Percentiles rank a stretch among this genome's conserved stretches.
Evolutionary conservation across 83 land plant genomes (phyloP).

Genomic region (Diphasiastrum complanatum): DNA sequence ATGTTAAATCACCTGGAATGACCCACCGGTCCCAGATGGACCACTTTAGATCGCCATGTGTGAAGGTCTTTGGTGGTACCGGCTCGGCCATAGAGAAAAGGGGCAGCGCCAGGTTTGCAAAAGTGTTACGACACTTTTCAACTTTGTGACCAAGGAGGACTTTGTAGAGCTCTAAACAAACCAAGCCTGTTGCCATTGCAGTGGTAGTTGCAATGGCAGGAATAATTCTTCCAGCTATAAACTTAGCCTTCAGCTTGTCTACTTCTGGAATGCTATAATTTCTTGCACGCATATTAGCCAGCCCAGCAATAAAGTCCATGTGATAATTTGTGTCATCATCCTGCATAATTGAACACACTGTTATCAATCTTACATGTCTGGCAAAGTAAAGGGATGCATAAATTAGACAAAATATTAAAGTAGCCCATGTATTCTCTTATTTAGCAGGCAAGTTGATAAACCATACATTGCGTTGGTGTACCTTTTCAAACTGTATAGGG

Average conservation of each 20-base stretch:
- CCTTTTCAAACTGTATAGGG: constrained; percentile 96
- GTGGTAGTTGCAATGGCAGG: constrained; percentile 97
- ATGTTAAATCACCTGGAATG: constrained; percentile 52
- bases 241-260: constrained; percentile 74
- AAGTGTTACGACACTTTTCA: constrained; percentile 80
- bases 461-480: too few species aligned
- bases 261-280: constrained; percentile 92
- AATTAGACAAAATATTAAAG: neutral
- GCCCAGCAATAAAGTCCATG: constrained; percentile 89
- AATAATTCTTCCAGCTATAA: constrained; percentile 61
- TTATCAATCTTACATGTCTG: neutral
- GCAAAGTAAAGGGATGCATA: neutral
- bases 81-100: constrained; percentile 94
- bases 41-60: constrained; percentile 72
- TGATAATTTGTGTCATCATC: constrained; percentile 86
- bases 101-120: constrained; percentile 85
- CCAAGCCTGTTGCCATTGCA: constrained; percentile 86
- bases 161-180: constrained; percentile 90
- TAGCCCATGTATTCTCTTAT: neutral
- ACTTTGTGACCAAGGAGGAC: constrained; percentile 54
- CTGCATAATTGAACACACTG: constrained; percentile 13
- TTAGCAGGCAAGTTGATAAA: too few species aligned
- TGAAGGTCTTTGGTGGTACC: constrained; percentile 76
- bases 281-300: constrained; percentile 95
- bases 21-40: constrained; percentile 91